Conservation (phyloP, 1,139 yeast genomes). For the Sugiyamaella japonica region DNA sequence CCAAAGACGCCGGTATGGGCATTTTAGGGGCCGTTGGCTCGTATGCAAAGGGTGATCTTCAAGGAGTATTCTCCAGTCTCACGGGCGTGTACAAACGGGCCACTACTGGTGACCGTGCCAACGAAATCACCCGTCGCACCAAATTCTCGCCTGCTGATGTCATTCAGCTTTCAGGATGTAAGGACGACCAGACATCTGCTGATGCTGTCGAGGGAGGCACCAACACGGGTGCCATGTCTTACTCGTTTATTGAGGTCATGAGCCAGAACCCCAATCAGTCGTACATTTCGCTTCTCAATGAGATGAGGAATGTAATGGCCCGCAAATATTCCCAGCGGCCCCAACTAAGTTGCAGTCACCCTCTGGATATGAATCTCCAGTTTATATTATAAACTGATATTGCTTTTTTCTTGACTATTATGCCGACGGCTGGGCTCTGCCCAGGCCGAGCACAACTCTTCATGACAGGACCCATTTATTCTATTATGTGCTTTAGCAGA, state of each 20-base stretch:
- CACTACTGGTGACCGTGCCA: conserved; percentile 42
- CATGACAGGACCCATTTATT: not conserved
- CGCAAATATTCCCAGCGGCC: conserved; percentile 85
- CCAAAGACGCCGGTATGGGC: conserved; percentile 81
- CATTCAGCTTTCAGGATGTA: conserved; percentile 83
- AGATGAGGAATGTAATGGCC: conserved; percentile 68
- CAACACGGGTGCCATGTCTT: conserved; percentile 94
- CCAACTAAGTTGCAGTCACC: conserved; percentile 56
- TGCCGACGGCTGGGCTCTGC: not conserved
- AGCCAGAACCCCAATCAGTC: conserved; percentile 67
- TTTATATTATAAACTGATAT: conserved; percentile 17
- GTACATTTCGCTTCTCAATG: conserved; percentile 73
- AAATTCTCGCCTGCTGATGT: conserved; percentile 90
- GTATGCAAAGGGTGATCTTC: conserved; percentile 69
- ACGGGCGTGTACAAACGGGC: conserved; percentile 54
- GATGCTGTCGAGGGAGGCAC: conserved; percentile 77
- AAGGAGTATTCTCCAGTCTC: conserved; percentile 53
- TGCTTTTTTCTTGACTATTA: too few relatives aligned
- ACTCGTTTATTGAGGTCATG: conserved; percentile 78
- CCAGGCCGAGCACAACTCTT: not conserved
- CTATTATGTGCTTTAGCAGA: conserved; percentile 23
- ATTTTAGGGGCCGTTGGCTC: conserved; percentile 69
- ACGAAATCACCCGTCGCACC: conserved; percentile 49
- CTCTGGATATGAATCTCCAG: conserved; percentile 23
- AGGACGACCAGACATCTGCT: conserved; percentile 78